Evolutionary conservation across 306 rosid genomes (phyloP).

Genomic region (Mimosa bimucronata): DNA sequence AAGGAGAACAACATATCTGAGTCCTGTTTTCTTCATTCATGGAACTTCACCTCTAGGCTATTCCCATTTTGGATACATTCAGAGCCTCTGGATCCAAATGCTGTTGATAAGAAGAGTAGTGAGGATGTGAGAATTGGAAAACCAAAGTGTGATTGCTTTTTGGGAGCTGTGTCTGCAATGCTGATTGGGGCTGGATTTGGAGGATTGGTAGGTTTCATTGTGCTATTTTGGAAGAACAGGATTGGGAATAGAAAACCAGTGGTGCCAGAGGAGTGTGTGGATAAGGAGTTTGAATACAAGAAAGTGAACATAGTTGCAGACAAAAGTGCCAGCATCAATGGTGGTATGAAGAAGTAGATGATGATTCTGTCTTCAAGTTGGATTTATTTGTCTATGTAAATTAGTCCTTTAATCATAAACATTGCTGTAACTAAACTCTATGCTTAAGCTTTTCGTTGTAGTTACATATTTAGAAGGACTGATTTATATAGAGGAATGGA

Average conservation of each 20-base stretch:
- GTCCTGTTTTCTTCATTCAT: slow-evolving; percentile 62
- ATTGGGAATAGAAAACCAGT: slow-evolving; percentile 69
- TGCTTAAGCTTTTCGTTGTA: background rate
- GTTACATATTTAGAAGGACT: background rate
- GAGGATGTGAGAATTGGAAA: slow-evolving; percentile 39
- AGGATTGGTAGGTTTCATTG: slow-evolving; percentile 67
- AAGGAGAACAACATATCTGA: slow-evolving; percentile 48
- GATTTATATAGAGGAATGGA: background rate
- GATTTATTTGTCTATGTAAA: background rate
- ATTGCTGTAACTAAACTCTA: background rate
- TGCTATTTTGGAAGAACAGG: slow-evolving; percentile 77
- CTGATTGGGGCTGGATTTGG: slow-evolving; percentile 85
- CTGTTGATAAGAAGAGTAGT: slow-evolving; percentile 43
- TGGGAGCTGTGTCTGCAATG: slow-evolving; percentile 69
- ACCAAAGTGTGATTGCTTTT: slow-evolving; percentile 61
- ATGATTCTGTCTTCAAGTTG: background rate
- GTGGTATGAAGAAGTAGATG: slow-evolving; percentile 47
- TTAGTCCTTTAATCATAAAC: background rate
- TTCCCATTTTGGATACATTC: slow-evolving; percentile 84
- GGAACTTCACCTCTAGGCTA: slow-evolving; percentile 69
- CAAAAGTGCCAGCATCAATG: slow-evolving; percentile 63
- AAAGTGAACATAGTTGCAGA: slow-evolving; percentile 72
- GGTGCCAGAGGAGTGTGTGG: slow-evolving; percentile 72
- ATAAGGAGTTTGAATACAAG: slow-evolving; percentile 65
- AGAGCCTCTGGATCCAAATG: slow-evolving; percentile 81